Base-by-base conservation (phyloP, 1,284 basidiomycete species). In the Cystobasidium sp. region DNA sequence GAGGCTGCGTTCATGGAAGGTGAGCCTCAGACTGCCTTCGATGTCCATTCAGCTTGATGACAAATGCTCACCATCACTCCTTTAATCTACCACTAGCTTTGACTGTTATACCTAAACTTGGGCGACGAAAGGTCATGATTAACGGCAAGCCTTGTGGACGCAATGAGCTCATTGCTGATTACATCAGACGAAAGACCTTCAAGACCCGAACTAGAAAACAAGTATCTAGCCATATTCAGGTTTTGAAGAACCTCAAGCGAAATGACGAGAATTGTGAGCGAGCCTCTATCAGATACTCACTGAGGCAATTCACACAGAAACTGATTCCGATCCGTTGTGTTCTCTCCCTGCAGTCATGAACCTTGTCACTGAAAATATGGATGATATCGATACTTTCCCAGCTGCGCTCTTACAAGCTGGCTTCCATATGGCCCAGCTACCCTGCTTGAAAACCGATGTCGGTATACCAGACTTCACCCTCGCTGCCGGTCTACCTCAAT, bases 91-190 rank as follows among this genome's bases (percentile, higher is more conserved):
- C 9, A 56, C 8, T 74, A 83, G 84, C 83, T n/a, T 79, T 84
- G 44, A 79, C 79, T 1, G 76, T 84, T 39, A 81, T 85, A 10
- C 84, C 84, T 65, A 82, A 83, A 75, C 81, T 84, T 18, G 84
- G 84, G 6, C 80, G 84, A 16, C 81, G 82, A 59, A 86, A 86
- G 77, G 81, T 86, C 67, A 78, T 84, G 67, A 83, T 86, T 64
- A 81, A 84, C 72, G 83, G 84, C 52, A 85, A 85, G 76, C 81
- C 84, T 5, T 84, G 84, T 61, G 85, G 85, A 0, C 82, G 85
- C 18, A 86, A 86, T 78, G 85, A 86, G 78, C 82, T 86, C 56
- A 85, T 86, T 77, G 84, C 83, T 37, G 82, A 84, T 75, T 85
- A 85, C 75, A 84, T 85, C 65, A 80, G 82, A 24, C 81, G 85